Percentiles rank a stretch among this genome's conserved stretches.
Conservation (phyloP, 306 rosid species). For the Casuarina glauca region DNA sequence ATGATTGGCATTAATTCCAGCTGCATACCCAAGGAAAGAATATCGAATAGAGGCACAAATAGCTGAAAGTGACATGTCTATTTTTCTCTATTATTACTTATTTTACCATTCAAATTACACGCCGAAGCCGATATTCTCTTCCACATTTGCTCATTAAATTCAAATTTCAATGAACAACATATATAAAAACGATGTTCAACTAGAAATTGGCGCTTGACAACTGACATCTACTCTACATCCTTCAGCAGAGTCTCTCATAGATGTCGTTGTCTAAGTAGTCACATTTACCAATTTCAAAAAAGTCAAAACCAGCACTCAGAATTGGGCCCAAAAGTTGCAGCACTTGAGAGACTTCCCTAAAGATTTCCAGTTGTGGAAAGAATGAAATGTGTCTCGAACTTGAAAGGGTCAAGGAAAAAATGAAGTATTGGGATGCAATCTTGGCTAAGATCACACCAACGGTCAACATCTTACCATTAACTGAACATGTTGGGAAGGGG, state of each 20-base stretch:
- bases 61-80: too few species aligned
- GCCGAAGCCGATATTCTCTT: too few species aligned
- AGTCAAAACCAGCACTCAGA: background rate
- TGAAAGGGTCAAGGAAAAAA: background rate
- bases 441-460: background rate
- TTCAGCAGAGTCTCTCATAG: background rate
- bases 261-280: background rate
- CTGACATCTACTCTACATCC: too few species aligned
- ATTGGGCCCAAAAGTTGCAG: too few species aligned
- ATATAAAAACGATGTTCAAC: background rate
- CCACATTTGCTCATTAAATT: too few species aligned
- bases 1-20: too few species aligned
- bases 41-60: too few species aligned
- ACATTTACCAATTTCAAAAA: too few species aligned
- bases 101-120: too few species aligned
- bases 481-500: constrained; percentile 55
- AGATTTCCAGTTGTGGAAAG: background rate
- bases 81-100: too few species aligned
- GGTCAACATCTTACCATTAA: constrained; percentile 7
- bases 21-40: too few species aligned
- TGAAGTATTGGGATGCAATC: background rate
- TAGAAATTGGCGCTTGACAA: background rate
- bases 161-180: too few species aligned
- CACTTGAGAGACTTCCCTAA: background rate
- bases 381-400: background rate